phyloP scores from a whole-genome alignment of 768 basidiomycete species.

The Rhizopogon sp. region DNA sequence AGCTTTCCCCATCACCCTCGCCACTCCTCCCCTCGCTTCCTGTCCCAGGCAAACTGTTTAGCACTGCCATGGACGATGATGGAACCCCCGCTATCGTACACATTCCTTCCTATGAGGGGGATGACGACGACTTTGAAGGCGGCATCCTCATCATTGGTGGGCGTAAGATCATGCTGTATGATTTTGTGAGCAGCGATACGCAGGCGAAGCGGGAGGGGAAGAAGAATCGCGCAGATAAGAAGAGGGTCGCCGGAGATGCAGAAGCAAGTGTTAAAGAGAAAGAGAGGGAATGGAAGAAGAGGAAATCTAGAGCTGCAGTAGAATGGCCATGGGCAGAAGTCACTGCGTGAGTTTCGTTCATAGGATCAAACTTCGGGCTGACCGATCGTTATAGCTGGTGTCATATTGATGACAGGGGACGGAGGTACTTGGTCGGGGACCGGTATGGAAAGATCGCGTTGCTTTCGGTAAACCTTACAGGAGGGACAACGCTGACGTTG shows the following conservation, averaged over 20 bases:
- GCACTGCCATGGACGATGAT: slow-evolving; percentile 24
- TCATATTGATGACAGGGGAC: slow-evolving; percentile 38
- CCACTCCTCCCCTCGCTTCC: slow-evolving; percentile 46
- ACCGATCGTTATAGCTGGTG: slow-evolving; percentile 40
- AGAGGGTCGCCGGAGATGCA: slow-evolving; percentile 41
- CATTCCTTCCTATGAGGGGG: slow-evolving; percentile 20
- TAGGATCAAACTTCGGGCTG: neutral
- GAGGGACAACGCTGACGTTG: slow-evolving; percentile 38
- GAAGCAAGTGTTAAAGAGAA: slow-evolving; percentile 42
- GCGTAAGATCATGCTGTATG: slow-evolving; percentile 56
- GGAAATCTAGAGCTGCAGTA: slow-evolving; percentile 50
- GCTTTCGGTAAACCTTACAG: slow-evolving; percentile 47
- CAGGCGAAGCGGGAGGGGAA: slow-evolving; percentile 54
- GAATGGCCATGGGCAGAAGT: slow-evolving; percentile 78
- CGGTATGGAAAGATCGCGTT: slow-evolving; percentile 65
- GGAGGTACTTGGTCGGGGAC: slow-evolving; percentile 62
- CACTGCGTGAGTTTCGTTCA: slow-evolving; percentile 47
- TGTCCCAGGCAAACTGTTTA: slow-evolving; percentile 45
- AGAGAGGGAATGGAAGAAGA: slow-evolving; percentile 46
- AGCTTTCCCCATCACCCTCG: slow-evolving; percentile 45
- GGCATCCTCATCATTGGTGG: slow-evolving; percentile 72
- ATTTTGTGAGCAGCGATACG: slow-evolving; percentile 41
- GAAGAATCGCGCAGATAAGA: slow-evolving; percentile 45
- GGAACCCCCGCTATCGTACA: slow-evolving; percentile 35
- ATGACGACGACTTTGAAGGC: slow-evolving; percentile 41